Conservation (phyloP, 2,329 filamentous ascomycete species). For the Didymosphaeria variabile region DNA sequence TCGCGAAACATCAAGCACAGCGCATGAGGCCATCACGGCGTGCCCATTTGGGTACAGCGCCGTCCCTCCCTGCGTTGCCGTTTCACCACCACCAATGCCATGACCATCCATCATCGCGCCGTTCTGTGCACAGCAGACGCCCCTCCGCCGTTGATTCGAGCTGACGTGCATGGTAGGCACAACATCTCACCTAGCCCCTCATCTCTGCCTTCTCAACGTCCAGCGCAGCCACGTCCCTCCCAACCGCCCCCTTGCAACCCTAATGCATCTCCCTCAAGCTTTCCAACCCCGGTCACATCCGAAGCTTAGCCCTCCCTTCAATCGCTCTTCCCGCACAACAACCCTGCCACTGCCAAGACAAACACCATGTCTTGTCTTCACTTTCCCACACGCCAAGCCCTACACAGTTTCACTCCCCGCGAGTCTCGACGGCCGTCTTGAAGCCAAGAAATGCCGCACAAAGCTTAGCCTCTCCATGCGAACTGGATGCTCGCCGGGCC, state of each 20-base stretch:
- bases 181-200: not conserved
- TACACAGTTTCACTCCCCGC: not conserved
- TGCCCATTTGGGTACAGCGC: not conserved
- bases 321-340: not conserved
- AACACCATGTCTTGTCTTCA: not conserved
- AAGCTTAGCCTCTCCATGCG: not conserved
- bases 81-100: not conserved
- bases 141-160: not conserved
- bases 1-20: not conserved
- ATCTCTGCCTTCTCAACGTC: not conserved
- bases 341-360: not conserved
- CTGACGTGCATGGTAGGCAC: too few species aligned
- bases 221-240: not conserved
- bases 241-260: not conserved
- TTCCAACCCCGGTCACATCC: constrained; percentile 1
- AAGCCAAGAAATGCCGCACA: constrained; percentile 14
- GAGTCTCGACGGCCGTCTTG: not conserved
- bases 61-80: not conserved
- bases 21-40: not conserved
- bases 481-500: not conserved
- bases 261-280: not conserved
- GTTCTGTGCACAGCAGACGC: too few species aligned
- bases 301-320: constrained; percentile 11
- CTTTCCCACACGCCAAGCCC: not conserved
- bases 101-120: too few species aligned